A percentile compares a stretch with the other conserved stretches of the same genome.
phyloP scores from a whole-genome alignment of 345 rosid genomes.

The Excoecaria cochinchinensis region DNA sequence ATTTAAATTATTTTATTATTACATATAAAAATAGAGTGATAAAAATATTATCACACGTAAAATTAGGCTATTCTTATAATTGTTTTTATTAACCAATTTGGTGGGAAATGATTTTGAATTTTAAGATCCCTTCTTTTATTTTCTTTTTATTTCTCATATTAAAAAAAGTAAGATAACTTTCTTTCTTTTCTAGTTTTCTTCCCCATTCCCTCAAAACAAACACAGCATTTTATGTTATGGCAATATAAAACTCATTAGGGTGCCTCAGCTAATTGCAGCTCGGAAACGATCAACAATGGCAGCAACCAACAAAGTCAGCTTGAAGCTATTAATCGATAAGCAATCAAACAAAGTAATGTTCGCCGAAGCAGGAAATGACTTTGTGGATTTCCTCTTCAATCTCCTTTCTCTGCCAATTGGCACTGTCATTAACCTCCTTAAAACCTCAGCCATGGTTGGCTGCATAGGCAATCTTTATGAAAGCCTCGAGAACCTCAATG shows the following conservation, averaged over 20 bases:
- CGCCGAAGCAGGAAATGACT: slow-evolving; percentile 34
- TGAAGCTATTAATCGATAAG: slow-evolving; percentile 18
- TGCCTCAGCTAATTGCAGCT: background rate
- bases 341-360: slow-evolving; percentile 17
- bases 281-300: background rate
- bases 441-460: slow-evolving; percentile 7
- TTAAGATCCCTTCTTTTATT: too few relatives aligned
- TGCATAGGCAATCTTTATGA: slow-evolving; percentile 19
- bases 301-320: background rate
- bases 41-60: too few relatives aligned
- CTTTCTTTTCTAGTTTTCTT: too few relatives aligned
- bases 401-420: slow-evolving; percentile 21
- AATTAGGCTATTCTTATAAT: too few relatives aligned
- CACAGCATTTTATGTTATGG: background rate
- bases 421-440: slow-evolving; percentile 10
- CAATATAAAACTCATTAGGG: background rate
- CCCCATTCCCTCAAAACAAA: too few relatives aligned
- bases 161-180: too few relatives aligned
- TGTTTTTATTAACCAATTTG: too few relatives aligned
- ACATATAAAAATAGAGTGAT: too few relatives aligned
- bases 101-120: too few relatives aligned
- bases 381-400: slow-evolving; percentile 35
- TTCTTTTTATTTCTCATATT: too few relatives aligned
- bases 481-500: slow-evolving; percentile 16
- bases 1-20: too few relatives aligned